Conservation (phyloP, 306 rosid genomes). For the Hippophae gyantsensis region DNA sequence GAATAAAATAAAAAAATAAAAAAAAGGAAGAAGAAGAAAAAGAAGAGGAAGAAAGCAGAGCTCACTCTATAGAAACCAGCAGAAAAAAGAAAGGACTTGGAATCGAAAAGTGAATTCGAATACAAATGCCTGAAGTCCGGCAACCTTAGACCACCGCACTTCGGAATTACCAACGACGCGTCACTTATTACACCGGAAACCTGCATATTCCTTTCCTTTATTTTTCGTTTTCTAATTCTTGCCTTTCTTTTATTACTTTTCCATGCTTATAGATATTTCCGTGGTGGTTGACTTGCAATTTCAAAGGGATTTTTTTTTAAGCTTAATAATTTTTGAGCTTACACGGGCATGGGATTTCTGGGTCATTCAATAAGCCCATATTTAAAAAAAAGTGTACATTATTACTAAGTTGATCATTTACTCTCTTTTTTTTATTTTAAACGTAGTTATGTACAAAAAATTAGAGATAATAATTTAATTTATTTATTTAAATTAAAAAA, state of each 20-base stretch:
- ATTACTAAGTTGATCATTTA: too few species aligned
- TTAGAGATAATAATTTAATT: too few species aligned
- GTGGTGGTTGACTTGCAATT: too few species aligned
- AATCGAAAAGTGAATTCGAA: constrained; percentile 26
- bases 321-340: too few species aligned
- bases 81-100: constrained; percentile 46
- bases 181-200: constrained; percentile 59
- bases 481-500: too few species aligned
- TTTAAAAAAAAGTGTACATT: too few species aligned
- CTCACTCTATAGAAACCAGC: constrained; percentile 55
- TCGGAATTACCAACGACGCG: constrained; percentile 51
- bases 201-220: constrained; percentile 36
- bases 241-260: constrained; percentile 13
- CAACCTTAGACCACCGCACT: constrained; percentile 36
- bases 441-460: too few species aligned
- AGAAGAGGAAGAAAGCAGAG: not conserved
- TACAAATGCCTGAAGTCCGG: constrained; percentile 47
- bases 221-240: not conserved
- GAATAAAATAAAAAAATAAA: constrained; percentile 10
- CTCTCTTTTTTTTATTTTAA: too few species aligned
- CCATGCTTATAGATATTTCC: not conserved
- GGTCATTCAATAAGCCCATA: too few species aligned
- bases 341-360: too few species aligned
- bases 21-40: not conserved
- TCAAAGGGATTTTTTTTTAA: too few species aligned